Base-by-base conservation (phyloP, 2,329 filamentous ascomycete species). In the Xylaria sp. region DNA sequence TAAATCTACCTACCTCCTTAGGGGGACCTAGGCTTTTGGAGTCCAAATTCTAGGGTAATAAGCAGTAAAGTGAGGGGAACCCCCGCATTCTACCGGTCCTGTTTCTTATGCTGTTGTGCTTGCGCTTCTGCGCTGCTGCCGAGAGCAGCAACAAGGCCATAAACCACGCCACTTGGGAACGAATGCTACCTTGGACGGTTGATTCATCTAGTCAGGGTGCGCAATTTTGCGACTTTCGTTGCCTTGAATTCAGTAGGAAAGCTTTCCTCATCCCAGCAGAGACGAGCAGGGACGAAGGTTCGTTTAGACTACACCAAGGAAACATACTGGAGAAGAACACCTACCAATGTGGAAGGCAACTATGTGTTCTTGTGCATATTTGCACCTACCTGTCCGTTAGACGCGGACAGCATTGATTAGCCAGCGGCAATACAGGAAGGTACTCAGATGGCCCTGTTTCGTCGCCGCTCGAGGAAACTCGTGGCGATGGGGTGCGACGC, bases 31-130 rank as follows among this genome's bases (percentile, higher is more conserved):
- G 60, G 36, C 42, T 33, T 26, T n/a, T 56, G 40, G 33, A 9
- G 17, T 44, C 46, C 23, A 44, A n/a, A 17, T 17, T 40, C 38
- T 40, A 63, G 40, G 65, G 33, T 49, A 53, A 53, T 48, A 49
- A 17, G 49, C 48, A 40, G 49, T 54, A 42, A 49, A 54, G 53
- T 65, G 65, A 71, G 66, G 63, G 66, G 67, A 48, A 13, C 36
- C 57, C 64, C 69, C 67, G 51, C 67, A 69, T 65, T 67, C 51
- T 69, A 53, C 63, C 67, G 63, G 64, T 28, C 46, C 46, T 65
- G 46, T 65, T 6, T 6, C 38, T 56, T 49, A 46, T 26, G 23
- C 28, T 56, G 26, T 10, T 10, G 10, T 13, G 36, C 33, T 23
- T 33, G 33, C 33, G 33, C 26, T 48, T 44, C 38, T 60, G 56